phyloP scores from a whole-genome alignment of 345 rosid genomes.

The Jatropha curcas region DNA sequence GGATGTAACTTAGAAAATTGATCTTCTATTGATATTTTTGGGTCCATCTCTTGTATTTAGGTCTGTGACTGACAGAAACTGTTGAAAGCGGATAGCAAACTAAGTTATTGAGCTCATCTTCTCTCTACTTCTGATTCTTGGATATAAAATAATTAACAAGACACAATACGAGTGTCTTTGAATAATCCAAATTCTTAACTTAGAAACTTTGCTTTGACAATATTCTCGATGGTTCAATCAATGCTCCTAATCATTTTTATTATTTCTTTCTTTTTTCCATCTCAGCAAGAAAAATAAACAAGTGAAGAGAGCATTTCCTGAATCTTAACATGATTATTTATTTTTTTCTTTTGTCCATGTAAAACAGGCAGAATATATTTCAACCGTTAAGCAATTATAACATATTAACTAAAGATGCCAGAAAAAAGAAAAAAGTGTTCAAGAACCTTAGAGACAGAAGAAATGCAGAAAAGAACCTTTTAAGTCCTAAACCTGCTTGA shows the following conservation, averaged over 20 bases:
- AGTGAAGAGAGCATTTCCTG: not conserved
- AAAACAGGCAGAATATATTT: not conserved
- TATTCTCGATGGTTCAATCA: too few species aligned
- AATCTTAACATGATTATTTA: not conserved
- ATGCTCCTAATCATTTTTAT: too few species aligned
- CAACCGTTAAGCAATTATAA: not conserved
- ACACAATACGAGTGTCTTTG: not conserved
- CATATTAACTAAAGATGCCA: too few species aligned
- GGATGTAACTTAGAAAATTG: constrained; percentile 66
- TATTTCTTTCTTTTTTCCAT: too few species aligned
- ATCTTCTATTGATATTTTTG: constrained; percentile 43
- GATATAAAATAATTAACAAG: not conserved
- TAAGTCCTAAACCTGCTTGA: not conserved
- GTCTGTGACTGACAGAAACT: constrained; percentile 16
- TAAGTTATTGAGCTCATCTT: not conserved
- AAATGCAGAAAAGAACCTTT: not conserved
- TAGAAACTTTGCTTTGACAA: too few species aligned
- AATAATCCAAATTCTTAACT: not conserved
- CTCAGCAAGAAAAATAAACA: too few species aligned
- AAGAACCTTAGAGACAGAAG: constrained; percentile 12
- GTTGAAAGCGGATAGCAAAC: not conserved
- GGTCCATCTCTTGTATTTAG: constrained; percentile 39
- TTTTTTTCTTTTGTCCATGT: not conserved
- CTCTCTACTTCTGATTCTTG: not conserved
- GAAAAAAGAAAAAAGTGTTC: constrained; percentile 6